Evolutionary conservation across 1,284 basidiomycete species (phyloP), one percentile per base, ranked within the genome.

Genomic region (Sphagnurus paluster): DNA sequence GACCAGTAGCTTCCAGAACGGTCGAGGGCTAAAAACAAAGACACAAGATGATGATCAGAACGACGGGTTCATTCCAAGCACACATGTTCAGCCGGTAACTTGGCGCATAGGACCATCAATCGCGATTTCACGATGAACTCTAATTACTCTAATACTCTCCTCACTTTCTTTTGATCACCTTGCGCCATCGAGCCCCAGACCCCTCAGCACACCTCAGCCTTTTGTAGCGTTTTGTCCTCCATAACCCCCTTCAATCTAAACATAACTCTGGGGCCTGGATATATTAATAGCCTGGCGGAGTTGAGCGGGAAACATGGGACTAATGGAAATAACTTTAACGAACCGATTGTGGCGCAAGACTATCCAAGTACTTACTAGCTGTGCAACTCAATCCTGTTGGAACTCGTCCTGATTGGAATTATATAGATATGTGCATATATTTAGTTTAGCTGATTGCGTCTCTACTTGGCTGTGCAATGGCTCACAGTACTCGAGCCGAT

Each of bases 121-220:
- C 55, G 56, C 43, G 56, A 60, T 59, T 49, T 29, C 26, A 26
- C 26, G 43, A 46, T 41, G 46, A 60, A 63, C 61, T 55, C 58
- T 63, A 61, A 63, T 59, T 51, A 65, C 63, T 59, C 50, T 62
- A 64, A 63, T 57, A 58, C 62, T 60, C 49, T 47, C 39, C 41
- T 44, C 48, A 26, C 32, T 43, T 48, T 34, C 30, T 32, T n/a
- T n/a, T 48, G 44, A 57, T 55, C 53, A 55, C 43, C 24, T 44
- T 35, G 36, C 30, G 38, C 23, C 42, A 42, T 39, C 29, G 24
- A 32, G 37, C 39, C 14, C 36, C 48, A 42, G 29, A 20, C 19
- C 16, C 37, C 16, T 11, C n/a, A 33, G 30, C 30, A 33, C 30
- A 33, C 4, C 8, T 28, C 20, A 16, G 23, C 37, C 37, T 13